A percentile compares a stretch with the other conserved stretches of the same genome.
Evolutionary conservation across 805 yeast genomes (phyloP).

Genomic region (Ogataea haglerorum): DNA sequence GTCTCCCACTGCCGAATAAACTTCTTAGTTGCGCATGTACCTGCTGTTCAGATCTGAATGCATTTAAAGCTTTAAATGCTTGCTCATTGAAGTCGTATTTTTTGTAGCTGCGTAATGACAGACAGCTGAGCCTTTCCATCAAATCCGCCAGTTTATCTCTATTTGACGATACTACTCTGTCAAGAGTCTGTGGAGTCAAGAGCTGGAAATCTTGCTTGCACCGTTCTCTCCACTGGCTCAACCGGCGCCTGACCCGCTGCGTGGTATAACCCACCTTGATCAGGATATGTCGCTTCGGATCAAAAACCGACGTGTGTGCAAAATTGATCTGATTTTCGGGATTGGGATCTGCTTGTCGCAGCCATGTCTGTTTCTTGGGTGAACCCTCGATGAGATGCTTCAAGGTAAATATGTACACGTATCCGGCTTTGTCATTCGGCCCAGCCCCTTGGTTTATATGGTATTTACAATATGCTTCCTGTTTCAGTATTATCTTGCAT

Average conservation of each 20-base stretch:
- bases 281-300: slow-evolving; percentile 38
- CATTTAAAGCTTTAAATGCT: slow-evolving; percentile 37
- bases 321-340: slow-evolving; percentile 9
- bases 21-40: slow-evolving; percentile 39
- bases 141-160: slow-evolving; percentile 16
- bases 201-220: slow-evolving; percentile 46
- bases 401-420: slow-evolving; percentile 50
- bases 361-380: slow-evolving; percentile 34
- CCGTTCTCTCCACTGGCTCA: slow-evolving; percentile 51
- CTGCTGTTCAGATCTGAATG: slow-evolving; percentile 37
- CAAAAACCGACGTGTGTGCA: slow-evolving; percentile 34
- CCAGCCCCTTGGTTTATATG: slow-evolving; percentile 30
- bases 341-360: slow-evolving; percentile 35
- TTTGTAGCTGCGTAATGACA: slow-evolving; percentile 8
- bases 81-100: slow-evolving; percentile 24
- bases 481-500: slow-evolving; percentile 34
- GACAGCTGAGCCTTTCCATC: slow-evolving; percentile 8
- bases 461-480: slow-evolving; percentile 31
- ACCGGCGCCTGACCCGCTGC: slow-evolving; percentile 38
- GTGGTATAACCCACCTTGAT: slow-evolving; percentile 56
- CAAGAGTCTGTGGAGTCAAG: slow-evolving; percentile 33
- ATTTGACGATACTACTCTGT: slow-evolving; percentile 18
- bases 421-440: slow-evolving; percentile 31
- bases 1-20: slow-evolving; percentile 45
- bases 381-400: slow-evolving; percentile 33